phyloP scores from a whole-genome alignment of 1,284 basidiomycete genomes.

The Malassezia nana region DNA sequence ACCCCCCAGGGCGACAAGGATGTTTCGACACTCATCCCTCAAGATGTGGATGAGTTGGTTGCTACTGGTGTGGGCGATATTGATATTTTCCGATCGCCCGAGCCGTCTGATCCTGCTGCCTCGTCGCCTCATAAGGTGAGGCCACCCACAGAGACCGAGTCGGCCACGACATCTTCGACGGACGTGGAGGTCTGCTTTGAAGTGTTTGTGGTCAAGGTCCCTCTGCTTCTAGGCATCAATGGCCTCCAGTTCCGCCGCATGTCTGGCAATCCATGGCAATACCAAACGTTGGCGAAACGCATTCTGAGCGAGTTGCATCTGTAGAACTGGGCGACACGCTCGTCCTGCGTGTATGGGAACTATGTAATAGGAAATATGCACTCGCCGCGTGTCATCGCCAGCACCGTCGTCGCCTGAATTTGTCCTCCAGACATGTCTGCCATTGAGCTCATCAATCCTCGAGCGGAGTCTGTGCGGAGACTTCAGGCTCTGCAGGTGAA shows the following conservation, averaged over 20 bases:
- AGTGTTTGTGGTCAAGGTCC: slow-evolving; percentile 51
- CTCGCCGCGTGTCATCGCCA: neutral
- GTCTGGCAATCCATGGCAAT: slow-evolving; percentile 87
- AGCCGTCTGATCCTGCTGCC: neutral
- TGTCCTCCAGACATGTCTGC: slow-evolving; percentile 32
- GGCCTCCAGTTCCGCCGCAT: slow-evolving; percentile 90
- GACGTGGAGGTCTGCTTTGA: slow-evolving; percentile 43
- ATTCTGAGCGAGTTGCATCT: slow-evolving; percentile 86
- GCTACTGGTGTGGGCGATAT: slow-evolving; percentile 16
- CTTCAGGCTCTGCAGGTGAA: slow-evolving; percentile 84
- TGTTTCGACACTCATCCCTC: neutral
- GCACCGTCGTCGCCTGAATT: neutral
- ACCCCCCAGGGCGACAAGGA: neutral
- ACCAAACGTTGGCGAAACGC: slow-evolving; percentile 84
- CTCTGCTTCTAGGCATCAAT: slow-evolving; percentile 74
- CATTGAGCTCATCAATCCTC: slow-evolving; percentile 46
- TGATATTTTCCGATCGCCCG: neutral
- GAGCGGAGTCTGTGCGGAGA: slow-evolving; percentile 81
- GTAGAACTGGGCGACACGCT: slow-evolving; percentile 20
- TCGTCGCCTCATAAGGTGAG: neutral
- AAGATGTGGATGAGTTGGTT: neutral
- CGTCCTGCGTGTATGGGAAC: neutral
- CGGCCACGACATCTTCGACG: neutral
- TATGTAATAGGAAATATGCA: neutral
- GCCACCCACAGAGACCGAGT: neutral